A percentile compares a stretch with the other conserved stretches of the same genome.
Conservation (phyloP, 768 basidiomycete species). For the Mycena rebaudengoi region DNA sequence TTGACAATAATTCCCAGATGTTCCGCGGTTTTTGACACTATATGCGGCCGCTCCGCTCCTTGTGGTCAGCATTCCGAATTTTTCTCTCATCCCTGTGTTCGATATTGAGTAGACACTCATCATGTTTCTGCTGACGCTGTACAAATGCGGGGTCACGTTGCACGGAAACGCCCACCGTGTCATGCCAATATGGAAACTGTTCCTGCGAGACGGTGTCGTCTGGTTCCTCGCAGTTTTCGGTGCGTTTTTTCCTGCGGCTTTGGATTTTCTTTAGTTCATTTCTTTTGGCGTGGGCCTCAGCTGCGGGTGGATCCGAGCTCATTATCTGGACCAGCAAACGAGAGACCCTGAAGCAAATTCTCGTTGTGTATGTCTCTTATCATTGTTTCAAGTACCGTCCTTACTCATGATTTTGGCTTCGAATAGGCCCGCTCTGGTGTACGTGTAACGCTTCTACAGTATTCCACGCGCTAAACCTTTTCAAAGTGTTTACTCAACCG, state of each 20-base stretch:
- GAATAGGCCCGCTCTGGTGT: background rate
- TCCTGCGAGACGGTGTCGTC: background rate
- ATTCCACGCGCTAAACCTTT: too few species aligned
- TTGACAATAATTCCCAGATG: background rate
- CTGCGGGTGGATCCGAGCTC: too few species aligned
- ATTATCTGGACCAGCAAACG: too few species aligned
- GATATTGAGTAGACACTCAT: background rate
- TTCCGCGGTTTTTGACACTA: background rate
- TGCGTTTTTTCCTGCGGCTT: too few species aligned
- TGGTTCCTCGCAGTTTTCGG: background rate
- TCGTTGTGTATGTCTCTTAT: background rate
- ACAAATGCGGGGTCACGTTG: background rate
- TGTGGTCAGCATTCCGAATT: background rate
- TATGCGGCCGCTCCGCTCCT: background rate
- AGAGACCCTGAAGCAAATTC: background rate
- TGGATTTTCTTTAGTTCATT: too few species aligned
- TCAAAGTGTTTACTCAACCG: background rate
- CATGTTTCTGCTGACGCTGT: background rate
- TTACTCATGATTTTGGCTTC: too few species aligned
- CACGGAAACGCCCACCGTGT: background rate
- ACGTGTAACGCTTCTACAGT: background rate
- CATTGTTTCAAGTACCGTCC: too few species aligned
- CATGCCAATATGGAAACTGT: background rate
- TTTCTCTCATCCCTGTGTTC: background rate
- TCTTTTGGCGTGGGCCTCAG: too few species aligned